A percentile compares a stretch with the other conserved stretches of the same genome.
These are phyloP conservation scores for Camelina neglecta DNA, from an alignment of 345 rosid species.

Conservation along the genomic window DNA sequence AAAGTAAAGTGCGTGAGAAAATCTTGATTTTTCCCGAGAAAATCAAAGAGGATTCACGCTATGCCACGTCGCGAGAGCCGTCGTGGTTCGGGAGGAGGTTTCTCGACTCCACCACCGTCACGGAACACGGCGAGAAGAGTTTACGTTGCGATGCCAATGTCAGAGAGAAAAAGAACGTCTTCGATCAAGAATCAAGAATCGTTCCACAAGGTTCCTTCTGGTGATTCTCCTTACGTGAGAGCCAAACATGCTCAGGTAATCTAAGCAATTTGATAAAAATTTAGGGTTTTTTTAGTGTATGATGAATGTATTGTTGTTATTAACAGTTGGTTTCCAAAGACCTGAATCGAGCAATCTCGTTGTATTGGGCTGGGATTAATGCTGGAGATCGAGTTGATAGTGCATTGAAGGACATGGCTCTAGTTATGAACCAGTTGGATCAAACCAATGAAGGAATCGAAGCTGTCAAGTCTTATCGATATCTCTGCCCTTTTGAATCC, in stretches of 20 bases:
- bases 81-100: conserved; percentile 20
- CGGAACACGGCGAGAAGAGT: conserved; percentile 41
- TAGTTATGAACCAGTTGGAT: conserved; percentile 69
- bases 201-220: conserved; percentile 54
- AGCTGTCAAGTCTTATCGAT: conserved; percentile 76
- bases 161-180: conserved; percentile 53
- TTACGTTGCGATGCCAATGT: conserved; percentile 46
- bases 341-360: conserved; percentile 64
- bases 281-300: background rate
- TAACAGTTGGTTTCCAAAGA: conserved; percentile 68
- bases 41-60: background rate
- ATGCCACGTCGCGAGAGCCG: conserved; percentile 32
- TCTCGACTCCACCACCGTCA: conserved; percentile 63
- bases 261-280: background rate
- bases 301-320: background rate
- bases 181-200: conserved; percentile 44
- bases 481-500: conserved; percentile 70
- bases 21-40: conserved; percentile 28
- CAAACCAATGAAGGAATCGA: conserved; percentile 82
- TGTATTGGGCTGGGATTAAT: conserved; percentile 86
- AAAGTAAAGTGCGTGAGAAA: background rate
- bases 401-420: conserved; percentile 78
- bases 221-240: conserved; percentile 73
- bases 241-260: conserved; percentile 82
- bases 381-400: conserved; percentile 77